These are phyloP conservation scores for Neofusicoccum parvum DNA, from an alignment of 2,329 filamentous ascomycete genomes.

Conservation along the genomic window DNA sequence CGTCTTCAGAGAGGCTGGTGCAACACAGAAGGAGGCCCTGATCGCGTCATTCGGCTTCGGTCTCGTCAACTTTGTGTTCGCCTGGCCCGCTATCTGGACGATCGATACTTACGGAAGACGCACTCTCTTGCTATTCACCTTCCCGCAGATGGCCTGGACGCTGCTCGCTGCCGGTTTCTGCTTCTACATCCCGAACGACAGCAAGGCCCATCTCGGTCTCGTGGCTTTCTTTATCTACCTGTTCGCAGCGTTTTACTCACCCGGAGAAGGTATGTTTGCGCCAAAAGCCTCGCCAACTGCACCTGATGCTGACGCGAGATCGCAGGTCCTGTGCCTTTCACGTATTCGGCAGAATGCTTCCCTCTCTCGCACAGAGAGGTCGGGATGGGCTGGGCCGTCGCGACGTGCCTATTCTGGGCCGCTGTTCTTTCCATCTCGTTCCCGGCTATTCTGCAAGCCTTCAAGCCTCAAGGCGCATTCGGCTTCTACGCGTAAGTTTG, in stretches of 20 bases:
- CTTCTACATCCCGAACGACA: constrained; percentile 35
- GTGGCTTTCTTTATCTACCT: constrained; percentile 50
- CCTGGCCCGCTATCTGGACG: constrained; percentile 48
- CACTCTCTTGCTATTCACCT: constrained; percentile 48
- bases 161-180: constrained; percentile 52
- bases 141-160: constrained; percentile 53
- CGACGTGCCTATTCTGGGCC: constrained; percentile 45
- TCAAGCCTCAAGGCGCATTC: constrained; percentile 52
- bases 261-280: constrained; percentile 37
- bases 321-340: constrained; percentile 42
- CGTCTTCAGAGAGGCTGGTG: constrained; percentile 35
- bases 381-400: constrained; percentile 45
- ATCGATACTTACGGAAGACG: constrained; percentile 46
- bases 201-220: constrained; percentile 30
- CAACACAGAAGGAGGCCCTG: constrained; percentile 29
- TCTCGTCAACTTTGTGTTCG: constrained; percentile 49
- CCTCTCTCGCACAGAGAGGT: constrained; percentile 42
- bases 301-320: neutral
- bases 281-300: too few relatives aligned
- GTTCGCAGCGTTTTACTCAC: constrained; percentile 56
- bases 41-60: constrained; percentile 48
- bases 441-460: constrained; percentile 37
- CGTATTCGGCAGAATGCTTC: constrained; percentile 47
- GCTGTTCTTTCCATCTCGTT: constrained; percentile 43
- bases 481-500: constrained; percentile 55